Evolutionary conservation across 208 protist genomes (phyloP), one percentile per base, ranked within the genome.

Genomic region (Leishmania martiniquensis): DNA sequence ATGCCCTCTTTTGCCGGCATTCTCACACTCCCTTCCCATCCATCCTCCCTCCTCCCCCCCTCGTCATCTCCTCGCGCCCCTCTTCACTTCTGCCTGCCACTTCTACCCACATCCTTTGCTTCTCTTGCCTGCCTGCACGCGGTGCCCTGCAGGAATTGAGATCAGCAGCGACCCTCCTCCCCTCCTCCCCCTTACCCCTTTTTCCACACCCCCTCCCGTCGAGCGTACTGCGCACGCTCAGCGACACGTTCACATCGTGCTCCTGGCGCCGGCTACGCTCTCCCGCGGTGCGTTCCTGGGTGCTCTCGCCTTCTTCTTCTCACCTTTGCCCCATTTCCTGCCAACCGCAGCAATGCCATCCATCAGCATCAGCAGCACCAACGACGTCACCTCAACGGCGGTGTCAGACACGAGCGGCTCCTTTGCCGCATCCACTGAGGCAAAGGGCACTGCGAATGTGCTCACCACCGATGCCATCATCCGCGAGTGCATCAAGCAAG

Each of bases 391-490:
- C 37, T 87, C 87, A 39, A 85, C 85, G 17, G 71, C 68, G 34
- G 69, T 78, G 2, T 87, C 84, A 6, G 77, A 80, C 7, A 51
- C 45, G 34, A 75, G 51, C 45, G 76, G 65, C 2, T 87, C 83
- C 62, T 82, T 87, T 13, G 45, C 52, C 59, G 55, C 42, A 29
- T 34, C 39, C 74, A 77, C 62, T 39, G 73, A 59, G 29, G 52
- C 34, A 68, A 47, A 70, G 29, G 29, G 60, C 57, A 57, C 34
- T 1, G 49, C 76, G 15, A 62, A 84, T 47, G 51, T 71, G 69
- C 87, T 98, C 73, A 97, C 93, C n/a, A 90, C 88, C 1, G 89
- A 97, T 29, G 75, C 51, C 37, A 98, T 98, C 54, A 92, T 95
- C 15, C 78, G 93, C 62, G 90, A 97, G 69, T 98, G 97, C 80